Conservation (phyloP, 1,284 basidiomycete genomes). For the Moniliella sp. region DNA sequence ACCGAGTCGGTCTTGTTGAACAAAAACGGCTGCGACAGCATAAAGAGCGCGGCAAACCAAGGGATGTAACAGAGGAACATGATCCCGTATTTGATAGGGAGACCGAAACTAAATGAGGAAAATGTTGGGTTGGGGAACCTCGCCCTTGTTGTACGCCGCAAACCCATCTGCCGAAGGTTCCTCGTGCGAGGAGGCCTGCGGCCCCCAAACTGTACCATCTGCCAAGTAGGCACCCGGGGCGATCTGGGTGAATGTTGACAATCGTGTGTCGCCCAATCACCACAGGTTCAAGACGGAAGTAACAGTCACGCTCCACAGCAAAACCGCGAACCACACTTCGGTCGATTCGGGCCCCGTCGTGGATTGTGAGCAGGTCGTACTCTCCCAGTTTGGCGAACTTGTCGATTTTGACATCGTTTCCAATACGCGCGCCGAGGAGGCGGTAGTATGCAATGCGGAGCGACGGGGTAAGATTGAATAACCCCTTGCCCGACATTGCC, state of each 20-base stretch:
- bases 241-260: constrained; percentile 31
- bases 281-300: constrained; percentile 29
- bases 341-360: constrained; percentile 29
- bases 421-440: constrained; percentile 28
- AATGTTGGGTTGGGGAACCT: constrained; percentile 19
- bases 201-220: constrained; percentile 31
- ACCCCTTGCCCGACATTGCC: constrained; percentile 25
- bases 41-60: too few relatives aligned
- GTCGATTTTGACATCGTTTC: constrained; percentile 24
- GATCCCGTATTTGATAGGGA: constrained; percentile 19
- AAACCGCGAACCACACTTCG: constrained; percentile 26
- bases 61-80: constrained; percentile 20
- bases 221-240: constrained; percentile 27
- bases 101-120: constrained; percentile 21
- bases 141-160: constrained; percentile 26
- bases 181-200: constrained; percentile 30
- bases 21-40: constrained; percentile 26
- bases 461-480: constrained; percentile 20
- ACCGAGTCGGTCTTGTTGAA: constrained; percentile 27
- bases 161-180: constrained; percentile 27
- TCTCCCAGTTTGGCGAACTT: constrained; percentile 21
- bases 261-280: constrained; percentile 29
- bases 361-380: constrained; percentile 30
- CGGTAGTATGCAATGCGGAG: constrained; percentile 26
- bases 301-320: constrained; percentile 30